These are phyloP conservation scores for Pleurotus cornucopiae DNA, from an alignment of 768 basidiomycete species.

Conservation along the genomic window DNA sequence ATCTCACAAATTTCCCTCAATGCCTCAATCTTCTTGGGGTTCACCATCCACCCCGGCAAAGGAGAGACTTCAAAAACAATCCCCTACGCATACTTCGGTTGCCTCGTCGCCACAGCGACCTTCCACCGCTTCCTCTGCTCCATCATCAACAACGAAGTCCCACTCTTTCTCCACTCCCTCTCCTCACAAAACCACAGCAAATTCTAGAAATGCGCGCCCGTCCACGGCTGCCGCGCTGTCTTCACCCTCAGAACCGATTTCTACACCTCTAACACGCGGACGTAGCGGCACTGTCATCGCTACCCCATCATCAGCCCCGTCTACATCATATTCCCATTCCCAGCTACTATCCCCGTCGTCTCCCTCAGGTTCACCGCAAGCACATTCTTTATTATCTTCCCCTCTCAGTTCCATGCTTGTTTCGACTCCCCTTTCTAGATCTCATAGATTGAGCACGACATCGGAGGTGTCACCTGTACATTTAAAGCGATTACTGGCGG, in stretches of 20 bases:
- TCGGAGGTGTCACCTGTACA: constrained; percentile 10
- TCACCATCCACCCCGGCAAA: not conserved
- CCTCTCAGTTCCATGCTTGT: not conserved
- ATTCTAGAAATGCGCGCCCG: not conserved
- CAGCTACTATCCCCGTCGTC: not conserved
- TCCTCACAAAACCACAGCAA: not conserved
- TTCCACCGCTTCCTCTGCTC: not conserved
- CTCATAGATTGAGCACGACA: constrained; percentile 2
- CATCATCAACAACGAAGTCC: not conserved
- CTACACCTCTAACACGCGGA: constrained; percentile 1
- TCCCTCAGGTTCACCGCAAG: not conserved
- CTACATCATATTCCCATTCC: not conserved
- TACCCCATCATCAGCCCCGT: not conserved
- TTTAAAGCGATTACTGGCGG: constrained; percentile 32
- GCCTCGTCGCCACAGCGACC: not conserved
- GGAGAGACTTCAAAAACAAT: not conserved
- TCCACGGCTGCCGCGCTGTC: not conserved
- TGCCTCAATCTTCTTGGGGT: not conserved
- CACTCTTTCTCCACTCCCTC: not conserved
- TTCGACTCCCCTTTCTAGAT: not conserved
- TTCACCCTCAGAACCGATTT: not conserved
- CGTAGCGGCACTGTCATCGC: not conserved
- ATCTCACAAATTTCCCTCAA: constrained; percentile 2
- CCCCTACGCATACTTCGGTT: not conserved
- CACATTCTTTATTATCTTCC: not conserved